A percentile compares a stretch with the other conserved stretches of the same genome.
These are phyloP conservation scores for Cicer chorassanicum DNA, from an alignment of 306 rosid genomes.

Conservation along the genomic window DNA sequence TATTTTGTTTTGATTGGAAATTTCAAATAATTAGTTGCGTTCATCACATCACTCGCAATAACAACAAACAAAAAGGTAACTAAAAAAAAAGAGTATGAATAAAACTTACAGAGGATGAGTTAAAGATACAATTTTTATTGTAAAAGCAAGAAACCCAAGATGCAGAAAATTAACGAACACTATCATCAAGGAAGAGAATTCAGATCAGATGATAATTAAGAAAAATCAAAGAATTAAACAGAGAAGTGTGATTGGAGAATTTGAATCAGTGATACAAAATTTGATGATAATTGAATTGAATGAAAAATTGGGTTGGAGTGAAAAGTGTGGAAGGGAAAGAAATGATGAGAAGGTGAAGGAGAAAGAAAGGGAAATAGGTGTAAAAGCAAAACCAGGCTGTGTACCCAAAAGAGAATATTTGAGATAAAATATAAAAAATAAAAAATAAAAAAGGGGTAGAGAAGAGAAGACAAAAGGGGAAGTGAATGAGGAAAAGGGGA, in stretches of 20 bases:
- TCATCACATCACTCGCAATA: too few species aligned
- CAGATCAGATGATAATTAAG: neutral
- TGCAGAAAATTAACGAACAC: neutral
- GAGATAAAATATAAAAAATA: neutral
- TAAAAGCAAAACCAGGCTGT: neutral
- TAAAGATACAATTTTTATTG: slow-evolving; percentile 3
- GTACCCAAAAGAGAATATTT: slow-evolving; percentile 28
- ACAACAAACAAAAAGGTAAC: neutral
- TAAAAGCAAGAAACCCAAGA: slow-evolving; percentile 6
- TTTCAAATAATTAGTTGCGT: too few species aligned
- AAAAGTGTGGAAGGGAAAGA: neutral
- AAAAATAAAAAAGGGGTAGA: neutral
- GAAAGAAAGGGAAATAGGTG: neutral
- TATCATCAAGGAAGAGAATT: neutral
- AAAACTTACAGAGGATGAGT: neutral
- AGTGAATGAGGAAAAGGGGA: neutral
- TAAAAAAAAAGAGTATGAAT: neutral
- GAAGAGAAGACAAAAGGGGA: neutral
- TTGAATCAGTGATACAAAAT: slow-evolving; percentile 14
- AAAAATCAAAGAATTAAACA: neutral
- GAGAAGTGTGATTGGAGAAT: neutral
- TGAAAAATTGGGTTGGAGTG: slow-evolving; percentile 1
- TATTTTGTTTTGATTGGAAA: neutral
- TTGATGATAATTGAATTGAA: slow-evolving; percentile 19
- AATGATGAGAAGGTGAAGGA: slow-evolving; percentile 6